phyloP scores from a whole-genome alignment of 352 stramenopile genomes.

The Phytophthora boehmeriae region DNA sequence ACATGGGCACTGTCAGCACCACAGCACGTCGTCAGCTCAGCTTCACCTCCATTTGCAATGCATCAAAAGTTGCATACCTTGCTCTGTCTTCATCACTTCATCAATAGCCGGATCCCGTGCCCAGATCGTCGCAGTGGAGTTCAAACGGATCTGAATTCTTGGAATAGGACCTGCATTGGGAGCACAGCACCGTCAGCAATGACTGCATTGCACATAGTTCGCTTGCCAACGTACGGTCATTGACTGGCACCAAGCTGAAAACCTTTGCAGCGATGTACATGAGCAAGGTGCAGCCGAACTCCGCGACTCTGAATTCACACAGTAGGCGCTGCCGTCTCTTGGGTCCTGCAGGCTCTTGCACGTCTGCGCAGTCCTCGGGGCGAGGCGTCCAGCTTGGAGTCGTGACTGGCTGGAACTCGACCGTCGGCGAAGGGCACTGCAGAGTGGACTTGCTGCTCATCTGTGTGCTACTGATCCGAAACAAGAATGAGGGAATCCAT shows the following conservation, averaged over 20 bases:
- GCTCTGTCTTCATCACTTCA: slow-evolving; percentile 43
- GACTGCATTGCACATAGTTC: not conserved
- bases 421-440: not conserved
- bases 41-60: too few species aligned
- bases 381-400: slow-evolving; percentile 28
- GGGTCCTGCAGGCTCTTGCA: not conserved
- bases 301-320: slow-evolving; percentile 28
- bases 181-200: not conserved
- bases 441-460: not conserved
- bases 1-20: slow-evolving; percentile 47
- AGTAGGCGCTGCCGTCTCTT: slow-evolving; percentile 24
- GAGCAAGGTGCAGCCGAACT: slow-evolving; percentile 33
- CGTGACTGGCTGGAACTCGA: slow-evolving; percentile 23
- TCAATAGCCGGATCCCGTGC: slow-evolving; percentile 50
- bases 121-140: slow-evolving; percentile 39
- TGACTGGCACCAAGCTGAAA: slow-evolving; percentile 31
- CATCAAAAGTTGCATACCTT: slow-evolving; percentile 31
- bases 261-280: slow-evolving; percentile 32
- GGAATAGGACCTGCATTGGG: slow-evolving; percentile 43
- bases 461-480: not conserved
- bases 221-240: slow-evolving; percentile 17
- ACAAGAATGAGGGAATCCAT: not conserved
- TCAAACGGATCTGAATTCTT: slow-evolving; percentile 43
- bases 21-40: too few species aligned
- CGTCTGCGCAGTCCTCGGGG: slow-evolving; percentile 17